Evolutionary conservation across 1,284 basidiomycete species (phyloP).

Genomic region (Puccinia triticina): DNA sequence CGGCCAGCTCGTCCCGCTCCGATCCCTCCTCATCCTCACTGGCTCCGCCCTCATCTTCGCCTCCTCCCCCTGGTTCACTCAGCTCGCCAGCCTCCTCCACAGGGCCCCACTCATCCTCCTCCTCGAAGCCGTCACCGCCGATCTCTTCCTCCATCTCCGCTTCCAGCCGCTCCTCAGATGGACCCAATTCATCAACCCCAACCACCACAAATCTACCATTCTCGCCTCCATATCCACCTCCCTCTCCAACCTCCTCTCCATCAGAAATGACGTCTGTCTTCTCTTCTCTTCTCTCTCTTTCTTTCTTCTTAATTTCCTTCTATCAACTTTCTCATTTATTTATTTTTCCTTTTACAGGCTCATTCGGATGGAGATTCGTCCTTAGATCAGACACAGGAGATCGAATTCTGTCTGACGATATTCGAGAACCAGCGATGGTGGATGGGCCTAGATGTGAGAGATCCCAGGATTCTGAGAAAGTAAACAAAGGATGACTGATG

Average conservation of each 20-base stretch:
- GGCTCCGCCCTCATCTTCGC: conserved; percentile 58
- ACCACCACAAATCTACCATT: not conserved
- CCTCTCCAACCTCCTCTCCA: not conserved
- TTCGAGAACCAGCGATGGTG: conserved; percentile 61
- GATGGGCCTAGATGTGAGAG: conserved; percentile 58
- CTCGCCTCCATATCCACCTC: not conserved
- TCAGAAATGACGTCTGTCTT: not conserved
- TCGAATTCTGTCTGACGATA: conserved; percentile 59
- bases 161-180: conserved; percentile 55
- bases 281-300: too few species aligned
- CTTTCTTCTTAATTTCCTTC: not conserved
- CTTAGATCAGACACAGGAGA: conserved; percentile 53
- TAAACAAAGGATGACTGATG: not conserved
- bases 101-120: conserved; percentile 53
- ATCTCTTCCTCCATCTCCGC: conserved; percentile 46
- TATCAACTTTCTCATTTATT: too few species aligned
- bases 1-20: conserved; percentile 57
- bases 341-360: too few species aligned
- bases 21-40: conserved; percentile 56
- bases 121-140: not conserved
- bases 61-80: conserved; percentile 59
- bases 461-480: not conserved
- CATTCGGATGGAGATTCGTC: not conserved
- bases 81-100: conserved; percentile 58
- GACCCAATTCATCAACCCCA: conserved; percentile 23